Evolutionary conservation across 768 basidiomycete species (phyloP).

Genomic region (Agrocybe pediades): DNA sequence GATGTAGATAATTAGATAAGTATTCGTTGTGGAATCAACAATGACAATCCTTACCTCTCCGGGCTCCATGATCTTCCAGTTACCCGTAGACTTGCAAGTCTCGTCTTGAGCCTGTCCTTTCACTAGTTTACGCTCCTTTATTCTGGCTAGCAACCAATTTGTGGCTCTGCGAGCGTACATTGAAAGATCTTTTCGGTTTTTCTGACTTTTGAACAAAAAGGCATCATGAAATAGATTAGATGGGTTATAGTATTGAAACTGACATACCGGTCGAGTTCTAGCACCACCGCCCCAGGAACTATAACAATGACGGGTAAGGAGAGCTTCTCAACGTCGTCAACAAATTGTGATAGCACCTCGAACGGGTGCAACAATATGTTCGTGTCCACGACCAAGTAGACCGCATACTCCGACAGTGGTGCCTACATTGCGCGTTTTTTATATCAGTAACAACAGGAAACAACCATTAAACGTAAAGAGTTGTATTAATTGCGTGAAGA

Average conservation of each 20-base stretch:
- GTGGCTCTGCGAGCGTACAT: conserved; percentile 75
- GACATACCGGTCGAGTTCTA: conserved; percentile 74
- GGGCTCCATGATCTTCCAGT: conserved; percentile 55
- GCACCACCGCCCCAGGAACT: conserved; percentile 74
- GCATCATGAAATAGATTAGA: neutral
- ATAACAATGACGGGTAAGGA: conserved; percentile 58
- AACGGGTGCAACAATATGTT: conserved; percentile 76
- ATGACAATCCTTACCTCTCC: conserved; percentile 40
- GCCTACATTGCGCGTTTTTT: too few relatives aligned
- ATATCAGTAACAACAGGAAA: too few relatives aligned
- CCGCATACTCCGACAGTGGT: conserved; percentile 39
- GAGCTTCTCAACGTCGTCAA: conserved; percentile 56
- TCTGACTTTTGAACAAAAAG: conserved; percentile 37
- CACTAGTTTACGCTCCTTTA: conserved; percentile 55
- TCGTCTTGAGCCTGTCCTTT: conserved; percentile 66
- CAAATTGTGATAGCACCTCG: conserved; percentile 63
- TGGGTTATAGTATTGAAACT: neutral
- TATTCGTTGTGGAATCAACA: neutral
- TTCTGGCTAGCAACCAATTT: conserved; percentile 64
- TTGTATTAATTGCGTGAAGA: too few relatives aligned
- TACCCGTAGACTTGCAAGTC: conserved; percentile 59
- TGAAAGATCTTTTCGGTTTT: conserved; percentile 45
- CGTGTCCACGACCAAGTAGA: conserved; percentile 72
- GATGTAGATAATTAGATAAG: conserved; percentile 3
- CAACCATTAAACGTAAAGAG: too few relatives aligned